Base-by-base conservation (phyloP, 1,284 basidiomycete species). In the Microbotryomycetes sp. region DNA sequence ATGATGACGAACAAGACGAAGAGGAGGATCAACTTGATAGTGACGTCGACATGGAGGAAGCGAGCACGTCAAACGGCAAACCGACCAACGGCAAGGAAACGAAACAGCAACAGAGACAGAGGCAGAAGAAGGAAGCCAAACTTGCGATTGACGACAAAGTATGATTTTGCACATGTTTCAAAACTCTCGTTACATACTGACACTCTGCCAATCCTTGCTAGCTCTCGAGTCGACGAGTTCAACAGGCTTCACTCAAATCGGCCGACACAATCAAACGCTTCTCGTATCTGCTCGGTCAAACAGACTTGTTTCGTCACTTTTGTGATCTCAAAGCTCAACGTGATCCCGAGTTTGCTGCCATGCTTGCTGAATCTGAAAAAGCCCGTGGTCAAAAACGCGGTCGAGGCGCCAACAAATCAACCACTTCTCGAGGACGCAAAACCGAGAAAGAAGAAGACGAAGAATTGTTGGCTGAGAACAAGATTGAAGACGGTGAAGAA, bases 361-460 rank as follows among this genome's bases (percentile, higher is more conserved):
- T 97, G 74, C 80, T 98, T 62, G 91, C 92, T 51, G 76, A 76
- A 58, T 73, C 75, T 64, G 74, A 80, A 69, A 86, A 89, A 73
- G 84, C 85, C 2, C 89, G 62, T 74, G 85, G 83, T 16, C 89
- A 86, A 72, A 87, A 84, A 4, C 84, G 87, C 70, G 88, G 87
- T 15, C 82, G 85, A 51, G 62, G 66, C 32, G 59, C 65, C 59
- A 32, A 56, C 42, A 60, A 56, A 6, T n/a, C 31, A 23, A 54
- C 54, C 9, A 58, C 54, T 16, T 56, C 64, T 14, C 62, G 71
- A 3, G 64, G 64, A 72, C 84, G 94, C 59, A 97, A 94, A 77
- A 93, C 90, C 0, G 94, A 98, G 76, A 97, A 97, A 77, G 94
- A 97, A 74, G 94, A 97, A 75, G 94, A 97, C 66, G 92, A 97